Conservation (phyloP, 2,329 filamentous ascomycete genomes). For the Plenodomus tracheiphilus region DNA sequence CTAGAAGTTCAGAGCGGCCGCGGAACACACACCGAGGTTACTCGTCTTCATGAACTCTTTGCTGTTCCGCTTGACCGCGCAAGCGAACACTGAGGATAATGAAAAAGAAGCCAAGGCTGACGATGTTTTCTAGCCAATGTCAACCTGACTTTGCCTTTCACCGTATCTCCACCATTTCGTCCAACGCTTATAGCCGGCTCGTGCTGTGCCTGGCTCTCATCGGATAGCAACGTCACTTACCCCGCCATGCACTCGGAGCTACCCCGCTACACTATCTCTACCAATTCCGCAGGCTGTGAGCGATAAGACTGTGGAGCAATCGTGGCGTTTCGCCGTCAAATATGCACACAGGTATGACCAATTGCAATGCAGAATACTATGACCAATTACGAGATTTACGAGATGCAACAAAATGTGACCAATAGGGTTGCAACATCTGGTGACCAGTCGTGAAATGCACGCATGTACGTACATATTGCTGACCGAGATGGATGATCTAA, state of each 20-base stretch:
- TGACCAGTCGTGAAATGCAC: background rate
- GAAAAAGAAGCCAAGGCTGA: background rate
- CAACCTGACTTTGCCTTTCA: background rate
- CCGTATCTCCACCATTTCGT: background rate
- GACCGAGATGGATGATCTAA: background rate
- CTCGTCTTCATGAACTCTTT: background rate
- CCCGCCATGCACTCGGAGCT: conserved; percentile 20
- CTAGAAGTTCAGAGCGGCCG: conserved; percentile 3
- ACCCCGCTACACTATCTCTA: conserved; percentile 23
- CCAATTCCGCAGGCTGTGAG: background rate
- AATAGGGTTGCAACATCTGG: background rate
- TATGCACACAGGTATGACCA: background rate
- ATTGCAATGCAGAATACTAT: background rate
- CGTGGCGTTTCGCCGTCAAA: background rate
- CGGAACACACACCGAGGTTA: conserved; percentile 8
- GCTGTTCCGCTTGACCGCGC: background rate
- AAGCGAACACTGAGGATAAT: background rate
- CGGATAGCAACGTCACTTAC: conserved; percentile 18
- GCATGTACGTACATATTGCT: background rate
- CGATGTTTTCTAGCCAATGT: background rate
- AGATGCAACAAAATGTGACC: background rate
- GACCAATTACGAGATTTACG: background rate
- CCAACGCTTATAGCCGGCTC: background rate
- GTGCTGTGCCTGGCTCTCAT: background rate
- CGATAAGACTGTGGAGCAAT: background rate